Evolutionary conservation across 768 basidiomycete genomes (phyloP).

Genomic region (Mycena galericulata): DNA sequence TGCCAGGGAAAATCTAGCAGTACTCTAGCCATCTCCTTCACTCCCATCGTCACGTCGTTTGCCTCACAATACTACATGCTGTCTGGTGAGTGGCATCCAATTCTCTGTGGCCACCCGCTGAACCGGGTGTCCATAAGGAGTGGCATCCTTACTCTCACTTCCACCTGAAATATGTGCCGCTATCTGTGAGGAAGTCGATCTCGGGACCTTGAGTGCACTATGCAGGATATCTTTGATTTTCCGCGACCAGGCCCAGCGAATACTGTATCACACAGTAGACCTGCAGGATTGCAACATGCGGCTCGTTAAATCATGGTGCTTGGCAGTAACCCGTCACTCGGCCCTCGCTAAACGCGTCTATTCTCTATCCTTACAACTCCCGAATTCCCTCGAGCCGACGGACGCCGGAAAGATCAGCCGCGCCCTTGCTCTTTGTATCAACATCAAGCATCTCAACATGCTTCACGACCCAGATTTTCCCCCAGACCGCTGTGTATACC

Average conservation of each 20-base stretch:
- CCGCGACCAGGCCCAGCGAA: not conserved
- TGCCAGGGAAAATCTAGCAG: too few relatives aligned
- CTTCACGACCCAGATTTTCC: not conserved
- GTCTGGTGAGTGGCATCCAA: too few relatives aligned
- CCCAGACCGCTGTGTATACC: not conserved
- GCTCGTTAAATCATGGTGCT: constrained; percentile 3
- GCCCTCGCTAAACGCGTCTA: not conserved
- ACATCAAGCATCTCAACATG: constrained; percentile 1
- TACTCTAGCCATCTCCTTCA: too few relatives aligned
- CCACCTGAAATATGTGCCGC: constrained; percentile 6
- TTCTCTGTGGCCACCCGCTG: too few relatives aligned
- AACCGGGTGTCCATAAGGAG: too few relatives aligned
- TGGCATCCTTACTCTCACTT: not conserved
- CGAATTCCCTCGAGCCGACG: not conserved
- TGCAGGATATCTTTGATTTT: constrained; percentile 1
- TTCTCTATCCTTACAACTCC: not conserved
- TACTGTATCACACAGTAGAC: constrained; percentile 1
- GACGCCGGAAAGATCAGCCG: not conserved
- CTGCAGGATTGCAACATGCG: not conserved
- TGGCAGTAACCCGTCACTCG: not conserved
- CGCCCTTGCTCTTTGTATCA: constrained; percentile 3
- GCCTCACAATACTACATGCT: too few relatives aligned
- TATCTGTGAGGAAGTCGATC: not conserved
- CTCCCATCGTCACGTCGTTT: too few relatives aligned
- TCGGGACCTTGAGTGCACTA: not conserved